Conservation (phyloP, 164 flowering plant species). For the grape (Vitis vinifera) region DNA sequence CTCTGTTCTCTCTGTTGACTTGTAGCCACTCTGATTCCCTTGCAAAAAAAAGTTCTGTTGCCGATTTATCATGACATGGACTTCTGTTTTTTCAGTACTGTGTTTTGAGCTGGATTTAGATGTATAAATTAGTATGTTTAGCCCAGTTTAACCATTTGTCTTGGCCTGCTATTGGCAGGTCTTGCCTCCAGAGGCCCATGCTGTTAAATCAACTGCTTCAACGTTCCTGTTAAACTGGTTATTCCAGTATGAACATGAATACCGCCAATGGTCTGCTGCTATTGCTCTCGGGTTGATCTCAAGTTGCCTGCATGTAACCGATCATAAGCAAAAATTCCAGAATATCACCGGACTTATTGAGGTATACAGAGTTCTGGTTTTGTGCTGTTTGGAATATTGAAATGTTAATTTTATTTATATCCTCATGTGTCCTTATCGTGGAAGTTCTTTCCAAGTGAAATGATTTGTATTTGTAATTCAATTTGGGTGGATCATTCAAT, state of each 20-base stretch:
- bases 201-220: conserved; percentile 62
- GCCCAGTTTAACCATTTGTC: conserved; percentile 1
- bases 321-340: conserved; percentile 65
- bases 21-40: too few species aligned
- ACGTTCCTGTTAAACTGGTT: conserved; percentile 75
- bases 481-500: not conserved
- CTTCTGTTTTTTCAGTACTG: too few species aligned
- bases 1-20: not conserved
- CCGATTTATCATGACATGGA: too few species aligned
- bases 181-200: conserved; percentile 80
- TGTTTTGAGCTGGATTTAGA: too few species aligned
- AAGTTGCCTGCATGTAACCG: conserved; percentile 74
- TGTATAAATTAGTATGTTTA: conserved; percentile 3
- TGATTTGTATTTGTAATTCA: not conserved
- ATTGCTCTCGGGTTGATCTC: conserved; percentile 82
- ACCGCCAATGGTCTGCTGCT: conserved; percentile 94
- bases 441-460: not conserved
- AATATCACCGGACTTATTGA: conserved; percentile 67
- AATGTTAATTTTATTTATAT: not conserved
- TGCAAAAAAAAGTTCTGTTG: too few species aligned
- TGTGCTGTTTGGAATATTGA: not conserved
- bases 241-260: conserved; percentile 82
- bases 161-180: conserved; percentile 44
- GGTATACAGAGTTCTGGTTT: conserved; percentile 38
- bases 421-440: not conserved